These are phyloP conservation scores for Taxillus chinensis DNA, from an alignment of 164 flowering plant genomes.

Conservation along the genomic window DNA sequence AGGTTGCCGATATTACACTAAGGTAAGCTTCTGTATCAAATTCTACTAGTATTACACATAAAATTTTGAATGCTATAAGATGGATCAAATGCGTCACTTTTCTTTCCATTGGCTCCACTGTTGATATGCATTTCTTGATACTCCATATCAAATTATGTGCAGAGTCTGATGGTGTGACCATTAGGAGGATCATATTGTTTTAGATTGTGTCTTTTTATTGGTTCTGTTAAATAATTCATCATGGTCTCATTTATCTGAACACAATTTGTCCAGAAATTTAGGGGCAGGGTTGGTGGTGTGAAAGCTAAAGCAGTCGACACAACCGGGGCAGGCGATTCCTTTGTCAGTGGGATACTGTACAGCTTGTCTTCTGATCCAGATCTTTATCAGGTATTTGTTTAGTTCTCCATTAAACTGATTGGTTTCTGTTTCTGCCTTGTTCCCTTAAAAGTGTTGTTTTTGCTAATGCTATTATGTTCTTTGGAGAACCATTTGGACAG, in stretches of 20 bases:
- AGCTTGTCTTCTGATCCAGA: constrained; percentile 45
- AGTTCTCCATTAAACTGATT: background rate
- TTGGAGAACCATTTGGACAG: background rate
- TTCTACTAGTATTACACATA: no score
- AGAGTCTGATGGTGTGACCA: no score
- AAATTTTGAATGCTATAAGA: no score
- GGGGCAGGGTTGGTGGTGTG: constrained; percentile 20
- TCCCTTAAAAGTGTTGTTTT: background rate
- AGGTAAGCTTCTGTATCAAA: background rate
- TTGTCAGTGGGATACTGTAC: constrained; percentile 61
- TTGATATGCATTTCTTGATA: no score
- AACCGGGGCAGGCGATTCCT: constrained; percentile 96
- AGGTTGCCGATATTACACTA: background rate
- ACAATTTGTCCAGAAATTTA: background rate
- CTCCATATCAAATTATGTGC: no score
- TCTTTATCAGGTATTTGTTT: constrained; percentile 40
- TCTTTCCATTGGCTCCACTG: no score
- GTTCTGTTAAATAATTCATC: no score
- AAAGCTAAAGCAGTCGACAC: constrained; percentile 71
- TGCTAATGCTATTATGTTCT: background rate
- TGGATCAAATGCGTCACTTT: no score
- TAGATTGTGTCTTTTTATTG: no score
- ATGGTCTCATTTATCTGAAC: no score
- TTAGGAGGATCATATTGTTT: no score
- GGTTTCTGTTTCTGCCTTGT: background rate